phyloP scores from a whole-genome alignment of 768 basidiomycete species.

The Mycena rosella region DNA sequence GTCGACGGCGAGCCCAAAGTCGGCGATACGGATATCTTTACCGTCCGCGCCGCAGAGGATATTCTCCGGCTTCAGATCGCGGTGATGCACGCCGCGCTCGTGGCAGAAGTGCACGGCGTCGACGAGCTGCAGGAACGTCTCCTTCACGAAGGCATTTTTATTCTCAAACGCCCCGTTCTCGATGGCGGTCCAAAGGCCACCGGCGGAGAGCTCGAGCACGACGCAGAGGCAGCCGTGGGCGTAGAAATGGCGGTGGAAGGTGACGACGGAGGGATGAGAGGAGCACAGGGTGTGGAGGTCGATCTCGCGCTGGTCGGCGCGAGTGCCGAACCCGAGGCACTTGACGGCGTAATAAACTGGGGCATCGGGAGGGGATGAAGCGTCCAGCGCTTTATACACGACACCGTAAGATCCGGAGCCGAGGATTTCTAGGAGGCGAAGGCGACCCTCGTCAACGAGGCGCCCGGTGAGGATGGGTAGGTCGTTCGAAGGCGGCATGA shows the following conservation, averaged over 20 bases:
- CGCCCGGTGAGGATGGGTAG: background rate
- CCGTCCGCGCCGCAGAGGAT: constrained; percentile 67
- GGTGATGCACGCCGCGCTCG: constrained; percentile 70
- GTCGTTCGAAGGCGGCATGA: background rate
- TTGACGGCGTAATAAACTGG: constrained; percentile 56
- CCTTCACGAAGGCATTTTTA: background rate
- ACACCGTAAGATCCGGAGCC: constrained; percentile 12
- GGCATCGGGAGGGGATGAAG: background rate
- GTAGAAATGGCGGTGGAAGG: background rate
- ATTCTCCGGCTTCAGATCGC: constrained; percentile 71
- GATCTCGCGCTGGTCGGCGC: constrained; percentile 49
- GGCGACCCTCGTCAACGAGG: constrained; percentile 15
- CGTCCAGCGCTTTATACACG: constrained; percentile 17
- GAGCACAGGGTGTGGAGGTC: background rate
- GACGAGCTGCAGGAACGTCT: background rate
- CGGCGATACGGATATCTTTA: constrained; percentile 56
- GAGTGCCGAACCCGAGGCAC: constrained; percentile 57
- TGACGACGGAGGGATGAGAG: background rate
- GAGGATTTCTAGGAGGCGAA: background rate
- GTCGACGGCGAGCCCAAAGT: constrained; percentile 61
- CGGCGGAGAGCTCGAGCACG: background rate
- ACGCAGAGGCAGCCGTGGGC: background rate
- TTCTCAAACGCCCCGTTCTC: background rate
- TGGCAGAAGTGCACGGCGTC: constrained; percentile 65
- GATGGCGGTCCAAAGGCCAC: background rate